Percentiles rank a stretch among this genome's conserved stretches.
Evolutionary conservation across 306 rosid species (phyloP).

Genomic region (Boehmeria nivea): DNA sequence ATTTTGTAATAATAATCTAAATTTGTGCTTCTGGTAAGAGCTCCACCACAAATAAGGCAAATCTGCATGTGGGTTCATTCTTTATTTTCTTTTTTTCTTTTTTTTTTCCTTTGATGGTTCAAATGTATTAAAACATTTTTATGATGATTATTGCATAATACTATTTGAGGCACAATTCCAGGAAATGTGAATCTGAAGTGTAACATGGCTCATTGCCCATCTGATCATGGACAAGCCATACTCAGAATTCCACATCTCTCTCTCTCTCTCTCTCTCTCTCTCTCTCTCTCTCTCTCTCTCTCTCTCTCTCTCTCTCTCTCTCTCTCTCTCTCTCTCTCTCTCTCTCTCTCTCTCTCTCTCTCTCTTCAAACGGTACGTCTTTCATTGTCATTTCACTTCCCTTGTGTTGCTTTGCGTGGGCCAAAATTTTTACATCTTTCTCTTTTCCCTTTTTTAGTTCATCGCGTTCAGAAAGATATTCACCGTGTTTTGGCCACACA

Average conservation of each 20-base stretch:
- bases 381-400: conserved; percentile 1
- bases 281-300: conserved; percentile 2
- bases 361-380: not conserved
- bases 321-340: too few species aligned
- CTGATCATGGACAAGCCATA: conserved; percentile 6
- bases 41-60: too few species aligned
- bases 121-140: too few species aligned
- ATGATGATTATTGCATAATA: too few species aligned
- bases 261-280: not conserved
- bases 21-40: too few species aligned
- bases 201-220: not conserved
- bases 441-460: conserved; percentile 6
- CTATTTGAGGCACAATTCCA: too few species aligned
- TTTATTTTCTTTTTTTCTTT: not conserved
- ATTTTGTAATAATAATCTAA: too few species aligned
- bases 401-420: conserved; percentile 2
- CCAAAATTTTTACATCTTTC: not conserved
- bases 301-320: not conserved
- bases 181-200: not conserved
- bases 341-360: not conserved
- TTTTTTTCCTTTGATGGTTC: not conserved
- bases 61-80: too few species aligned
- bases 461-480: too few species aligned
- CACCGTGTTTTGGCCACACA: not conserved
- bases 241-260: conserved; percentile 2